These are phyloP conservation scores for Tolypocladium pustulatum DNA, from an alignment of 2,329 filamentous ascomycete genomes.

Conservation along the genomic window DNA sequence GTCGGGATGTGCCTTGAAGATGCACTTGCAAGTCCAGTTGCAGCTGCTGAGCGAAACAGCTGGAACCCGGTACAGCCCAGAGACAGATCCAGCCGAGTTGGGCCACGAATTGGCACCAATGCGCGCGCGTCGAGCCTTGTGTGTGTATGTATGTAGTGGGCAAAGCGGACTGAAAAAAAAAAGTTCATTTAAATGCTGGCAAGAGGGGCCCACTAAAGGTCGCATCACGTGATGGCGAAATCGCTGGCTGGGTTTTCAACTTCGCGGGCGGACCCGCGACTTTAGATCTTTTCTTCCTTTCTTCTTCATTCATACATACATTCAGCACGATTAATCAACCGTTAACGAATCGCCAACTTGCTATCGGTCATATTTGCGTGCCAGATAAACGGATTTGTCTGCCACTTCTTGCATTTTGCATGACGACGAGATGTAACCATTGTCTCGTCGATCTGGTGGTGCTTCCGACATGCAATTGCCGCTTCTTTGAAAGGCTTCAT, in stretches of 20 bases:
- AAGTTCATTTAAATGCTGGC: not conserved
- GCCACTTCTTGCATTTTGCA: conserved; percentile 12
- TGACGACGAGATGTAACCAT: conserved; percentile 7
- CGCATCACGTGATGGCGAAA: not conserved
- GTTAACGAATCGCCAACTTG: conserved; percentile 38
- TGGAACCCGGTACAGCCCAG: not conserved
- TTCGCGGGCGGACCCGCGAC: not conserved
- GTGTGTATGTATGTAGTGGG: not conserved
- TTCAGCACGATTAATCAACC: conserved; percentile 52
- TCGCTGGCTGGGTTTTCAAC: not conserved
- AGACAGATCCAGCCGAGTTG: not conserved
- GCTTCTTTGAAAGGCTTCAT: not conserved
- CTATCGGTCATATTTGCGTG: conserved; percentile 52
- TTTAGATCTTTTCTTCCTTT: conserved; percentile 11
- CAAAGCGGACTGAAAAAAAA: not conserved
- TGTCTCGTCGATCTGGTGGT: conserved; percentile 16
- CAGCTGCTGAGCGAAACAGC: not conserved
- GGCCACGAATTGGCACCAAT: not conserved
- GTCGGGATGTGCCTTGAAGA: not conserved
- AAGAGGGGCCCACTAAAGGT: not conserved
- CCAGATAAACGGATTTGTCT: conserved; percentile 34
- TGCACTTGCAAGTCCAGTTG: conserved; percentile 1
- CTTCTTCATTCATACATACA: conserved; percentile 31
- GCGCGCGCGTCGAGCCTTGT: not conserved
- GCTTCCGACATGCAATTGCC: conserved; percentile 17